A percentile compares a stretch with the other conserved stretches of the same genome.
Conservation (phyloP, 2,329 filamentous ascomycete species). For the Trichoderma koningii region DNA sequence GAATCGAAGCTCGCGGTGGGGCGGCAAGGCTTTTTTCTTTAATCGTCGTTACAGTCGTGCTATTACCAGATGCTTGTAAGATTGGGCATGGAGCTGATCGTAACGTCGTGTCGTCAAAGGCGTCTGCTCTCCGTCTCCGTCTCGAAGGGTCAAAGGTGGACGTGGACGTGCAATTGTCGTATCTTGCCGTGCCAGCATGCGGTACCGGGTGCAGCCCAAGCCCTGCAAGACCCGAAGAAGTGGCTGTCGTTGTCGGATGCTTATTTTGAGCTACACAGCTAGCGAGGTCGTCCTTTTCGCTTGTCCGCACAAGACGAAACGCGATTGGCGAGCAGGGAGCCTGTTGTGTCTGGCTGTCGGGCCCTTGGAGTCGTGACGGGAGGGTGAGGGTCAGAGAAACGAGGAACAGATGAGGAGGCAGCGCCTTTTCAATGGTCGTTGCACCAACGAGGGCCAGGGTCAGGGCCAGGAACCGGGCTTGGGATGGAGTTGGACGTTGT, state of each 20-base stretch:
- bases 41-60: conserved; percentile 39
- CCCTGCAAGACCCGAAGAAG: conserved; percentile 18
- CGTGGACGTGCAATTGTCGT: conserved; percentile 15
- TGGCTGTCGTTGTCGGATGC: neutral
- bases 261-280: conserved; percentile 1
- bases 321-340: conserved; percentile 28
- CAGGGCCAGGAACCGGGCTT: conserved; percentile 32
- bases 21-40: conserved; percentile 31
- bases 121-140: conserved; percentile 3
- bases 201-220: conserved; percentile 8
- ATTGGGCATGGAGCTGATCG: conserved; percentile 15
- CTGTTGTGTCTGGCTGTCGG: conserved; percentile 27
- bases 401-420: conserved; percentile 41
- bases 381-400: conserved; percentile 36
- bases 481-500: conserved; percentile 39
- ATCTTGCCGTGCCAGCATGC: conserved; percentile 27
- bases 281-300: conserved; percentile 16
- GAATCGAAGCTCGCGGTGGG: conserved; percentile 28
- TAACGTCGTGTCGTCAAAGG: conserved; percentile 4
- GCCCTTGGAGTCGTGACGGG: conserved; percentile 33
- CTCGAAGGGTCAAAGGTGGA: neutral
- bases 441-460: conserved; percentile 20
- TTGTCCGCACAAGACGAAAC: conserved; percentile 27
- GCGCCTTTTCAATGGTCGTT: conserved; percentile 45
- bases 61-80: conserved; percentile 33